phyloP scores from a whole-genome alignment of 768 basidiomycete species.

The Naganishia antarctica region DNA sequence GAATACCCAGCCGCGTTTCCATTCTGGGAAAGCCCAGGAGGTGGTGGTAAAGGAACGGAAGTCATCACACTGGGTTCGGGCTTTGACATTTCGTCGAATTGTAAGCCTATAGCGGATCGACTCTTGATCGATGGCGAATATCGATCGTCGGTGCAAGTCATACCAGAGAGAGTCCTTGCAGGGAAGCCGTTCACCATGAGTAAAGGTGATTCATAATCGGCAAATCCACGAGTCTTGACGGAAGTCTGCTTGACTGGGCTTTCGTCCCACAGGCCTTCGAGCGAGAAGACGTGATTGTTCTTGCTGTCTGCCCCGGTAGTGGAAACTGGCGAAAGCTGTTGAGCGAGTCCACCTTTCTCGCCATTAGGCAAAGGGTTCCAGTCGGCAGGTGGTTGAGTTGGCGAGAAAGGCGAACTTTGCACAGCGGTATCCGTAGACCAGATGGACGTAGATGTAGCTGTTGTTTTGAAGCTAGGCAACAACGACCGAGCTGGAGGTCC shows the following conservation, averaged over 20 bases:
- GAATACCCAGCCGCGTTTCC: neutral
- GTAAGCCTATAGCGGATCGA: neutral
- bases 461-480: constrained; percentile 1
- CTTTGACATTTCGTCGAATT: neutral
- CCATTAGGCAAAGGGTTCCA: neutral
- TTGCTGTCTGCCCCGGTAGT: neutral
- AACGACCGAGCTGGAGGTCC: neutral
- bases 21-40: neutral
- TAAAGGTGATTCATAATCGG: neutral
- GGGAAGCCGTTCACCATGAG: neutral
- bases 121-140: neutral
- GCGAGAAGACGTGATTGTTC: neutral
- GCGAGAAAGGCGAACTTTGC: constrained; percentile 1
- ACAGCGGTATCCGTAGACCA: constrained; percentile 5
- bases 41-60: neutral
- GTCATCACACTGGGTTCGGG: neutral
- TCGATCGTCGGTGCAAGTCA: neutral
- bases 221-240: neutral
- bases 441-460: constrained; percentile 31
- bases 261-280: constrained; percentile 18
- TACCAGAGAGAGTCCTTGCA: neutral
- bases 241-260: constrained; percentile 7
- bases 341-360: neutral
- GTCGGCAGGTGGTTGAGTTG: neutral
- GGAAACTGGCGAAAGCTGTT: neutral